Base-by-base conservation (phyloP, 495 filamentous ascomycete genomes). In the Pseudoneurospora amorphoporcata region DNA sequence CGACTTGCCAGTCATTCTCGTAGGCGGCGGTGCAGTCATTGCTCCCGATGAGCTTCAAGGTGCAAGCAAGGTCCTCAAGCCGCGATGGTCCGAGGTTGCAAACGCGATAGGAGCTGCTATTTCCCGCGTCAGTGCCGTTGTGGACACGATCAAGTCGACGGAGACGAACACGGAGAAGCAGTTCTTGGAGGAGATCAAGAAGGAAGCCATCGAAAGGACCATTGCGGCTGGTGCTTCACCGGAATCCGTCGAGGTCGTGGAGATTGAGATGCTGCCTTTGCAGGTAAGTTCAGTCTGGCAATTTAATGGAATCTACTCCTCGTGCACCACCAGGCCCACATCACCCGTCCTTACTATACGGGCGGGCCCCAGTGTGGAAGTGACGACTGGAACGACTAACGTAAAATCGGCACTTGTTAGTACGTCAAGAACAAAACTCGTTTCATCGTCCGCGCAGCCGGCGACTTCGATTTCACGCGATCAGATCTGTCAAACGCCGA, bases 81-180 rank as follows among this genome's bases (percentile, higher is more conserved):
- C 82, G 5, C 72, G 74, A 9, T 80, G 75, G 71, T 77, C 80
- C 10, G 79, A 80, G 16, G 85, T 88, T 8, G 87, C 87, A 0
- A 89, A 89, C 75, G 87, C 87, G 2, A 85, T 89, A 43, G 87
- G 87, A 3, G 87, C 87, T 7, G 87, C 87, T 7, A 87, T 84
- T 69, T 83, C 85, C 16, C 83, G 84, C 71, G 85, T 88, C 35
- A 83, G 82, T 35, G 86, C 83, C 4, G 83, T 82, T 4, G 76
- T 83, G 23, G 82, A 84, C 70, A 83, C 77, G 1, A 78, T 84
- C 29, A 76, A 78, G 70, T 79, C 78, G 7, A 79, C 76, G 4
- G 81, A 77, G 45, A 70, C 70, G 4, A 78, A 75, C 73, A 79
- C 75, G 32, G 42, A 74, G 9, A 38, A 72, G 40, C 75, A 80